phyloP scores from a whole-genome alignment of 176 grass and related monocot species.

The Carex scoparia region DNA sequence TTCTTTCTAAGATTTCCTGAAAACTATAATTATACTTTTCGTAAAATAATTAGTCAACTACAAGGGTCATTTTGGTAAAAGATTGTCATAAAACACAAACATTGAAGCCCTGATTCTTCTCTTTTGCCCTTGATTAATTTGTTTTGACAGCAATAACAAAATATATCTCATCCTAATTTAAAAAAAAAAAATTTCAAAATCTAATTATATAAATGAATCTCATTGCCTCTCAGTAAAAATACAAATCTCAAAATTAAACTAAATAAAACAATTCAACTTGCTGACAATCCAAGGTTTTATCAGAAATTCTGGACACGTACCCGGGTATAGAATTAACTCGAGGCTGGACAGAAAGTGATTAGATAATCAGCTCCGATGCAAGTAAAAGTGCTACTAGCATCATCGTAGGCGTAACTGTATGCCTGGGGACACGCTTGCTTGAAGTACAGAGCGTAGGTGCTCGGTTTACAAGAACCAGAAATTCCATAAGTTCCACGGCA shows the following conservation, averaged over 20 bases:
- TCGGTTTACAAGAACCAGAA: conserved; percentile 37
- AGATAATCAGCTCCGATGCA: conserved; percentile 42
- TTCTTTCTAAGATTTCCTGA: too few species aligned
- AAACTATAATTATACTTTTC: too few species aligned
- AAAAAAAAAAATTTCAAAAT: neutral
- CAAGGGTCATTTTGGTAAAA: too few species aligned
- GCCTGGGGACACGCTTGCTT: conserved; percentile 54
- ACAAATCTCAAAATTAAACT: neutral
- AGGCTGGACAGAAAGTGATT: conserved; percentile 55
- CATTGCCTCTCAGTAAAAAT: neutral
- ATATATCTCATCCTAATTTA: neutral
- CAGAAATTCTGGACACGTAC: neutral
- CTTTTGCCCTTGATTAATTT: too few species aligned
- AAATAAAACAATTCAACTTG: neutral
- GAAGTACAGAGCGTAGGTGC: conserved; percentile 52
- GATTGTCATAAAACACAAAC: too few species aligned
- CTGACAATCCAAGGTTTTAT: neutral
- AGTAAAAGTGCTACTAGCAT: conserved; percentile 62
- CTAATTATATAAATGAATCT: neutral
- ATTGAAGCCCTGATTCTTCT: too few species aligned
- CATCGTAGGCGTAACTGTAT: conserved; percentile 68
- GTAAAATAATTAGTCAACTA: too few species aligned
- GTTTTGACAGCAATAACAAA: neutral
- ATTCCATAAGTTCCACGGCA: conserved; percentile 45
- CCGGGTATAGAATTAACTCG: neutral